phyloP scores from a whole-genome alignment of 2,329 filamentous ascomycete genomes.

The Scedosporium aurantiacum region DNA sequence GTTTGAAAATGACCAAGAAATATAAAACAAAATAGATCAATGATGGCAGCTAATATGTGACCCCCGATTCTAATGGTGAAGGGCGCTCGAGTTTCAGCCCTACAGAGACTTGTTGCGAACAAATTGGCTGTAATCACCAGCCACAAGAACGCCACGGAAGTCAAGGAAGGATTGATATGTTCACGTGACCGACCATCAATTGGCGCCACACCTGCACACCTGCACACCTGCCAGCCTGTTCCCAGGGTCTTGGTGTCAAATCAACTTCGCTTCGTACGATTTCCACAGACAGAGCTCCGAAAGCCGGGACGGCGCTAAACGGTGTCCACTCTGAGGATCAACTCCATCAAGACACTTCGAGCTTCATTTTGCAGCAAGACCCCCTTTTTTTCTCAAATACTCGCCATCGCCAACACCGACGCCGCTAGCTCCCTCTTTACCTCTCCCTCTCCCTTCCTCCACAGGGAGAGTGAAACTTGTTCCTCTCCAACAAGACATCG shows the following conservation, averaged over 20 bases:
- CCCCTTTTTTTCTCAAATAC: background rate
- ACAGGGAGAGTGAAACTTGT: background rate
- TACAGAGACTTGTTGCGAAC: background rate
- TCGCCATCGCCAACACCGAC: background rate
- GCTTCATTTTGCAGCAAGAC: too few relatives aligned
- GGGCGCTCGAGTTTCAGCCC: background rate
- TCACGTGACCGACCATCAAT: background rate
- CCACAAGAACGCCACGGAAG: background rate
- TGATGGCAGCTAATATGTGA: background rate
- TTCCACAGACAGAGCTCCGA: constrained; percentile 2
- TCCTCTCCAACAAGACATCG: background rate
- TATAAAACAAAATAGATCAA: background rate
- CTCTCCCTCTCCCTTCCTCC: background rate
- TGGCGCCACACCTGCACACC: background rate
- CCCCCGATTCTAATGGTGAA: background rate
- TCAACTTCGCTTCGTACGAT: background rate
- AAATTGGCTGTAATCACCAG: background rate
- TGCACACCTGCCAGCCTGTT: too few relatives aligned
- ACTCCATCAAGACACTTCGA: too few relatives aligned
- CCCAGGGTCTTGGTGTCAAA: background rate
- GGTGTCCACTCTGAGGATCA: background rate
- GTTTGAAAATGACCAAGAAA: too few relatives aligned
- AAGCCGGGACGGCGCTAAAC: background rate
- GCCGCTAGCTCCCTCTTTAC: background rate
- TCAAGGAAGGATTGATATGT: background rate